These are phyloP conservation scores for Chamaecyparis obtusa DNA, from an alignment of 75 land plant species.

Conservation along the genomic window DNA sequence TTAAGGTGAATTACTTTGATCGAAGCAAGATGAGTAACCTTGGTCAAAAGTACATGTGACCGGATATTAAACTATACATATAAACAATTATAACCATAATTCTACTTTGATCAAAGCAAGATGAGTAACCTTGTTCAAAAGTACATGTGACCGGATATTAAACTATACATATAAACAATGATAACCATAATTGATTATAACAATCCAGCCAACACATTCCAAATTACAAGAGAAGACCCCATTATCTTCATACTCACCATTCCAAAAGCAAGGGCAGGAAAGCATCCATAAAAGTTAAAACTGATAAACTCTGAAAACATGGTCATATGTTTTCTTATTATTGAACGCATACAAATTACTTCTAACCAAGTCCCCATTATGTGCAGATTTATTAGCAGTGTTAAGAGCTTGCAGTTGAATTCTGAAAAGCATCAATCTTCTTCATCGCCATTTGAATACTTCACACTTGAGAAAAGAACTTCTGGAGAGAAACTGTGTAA, in stretches of 20 bases:
- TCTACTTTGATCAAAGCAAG: not conserved
- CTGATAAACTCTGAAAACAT: not conserved
- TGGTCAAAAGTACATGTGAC: not conserved
- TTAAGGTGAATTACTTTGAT: not conserved
- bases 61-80: not conserved
- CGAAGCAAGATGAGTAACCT: not conserved
- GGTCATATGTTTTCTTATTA: no score
- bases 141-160: not conserved
- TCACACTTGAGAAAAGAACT: no score
- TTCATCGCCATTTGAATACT: not conserved
- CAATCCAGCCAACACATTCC: not conserved
- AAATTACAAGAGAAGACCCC: not conserved
- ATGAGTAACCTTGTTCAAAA: not conserved
- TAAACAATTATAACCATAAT: not conserved
- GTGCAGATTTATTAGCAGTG: no score
- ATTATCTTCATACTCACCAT: not conserved
- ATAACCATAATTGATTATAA: not conserved
- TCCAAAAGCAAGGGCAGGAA: not conserved
- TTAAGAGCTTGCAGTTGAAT: not conserved
- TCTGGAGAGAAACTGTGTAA: no score
- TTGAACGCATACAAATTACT: no score
- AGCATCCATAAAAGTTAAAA: not conserved
- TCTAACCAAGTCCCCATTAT: no score
- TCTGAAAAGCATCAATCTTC: not conserved
- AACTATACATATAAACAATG: not conserved